Evolutionary conservation across 139 green algal genomes (phyloP).

Genomic region (Parachlorella kessleri): DNA sequence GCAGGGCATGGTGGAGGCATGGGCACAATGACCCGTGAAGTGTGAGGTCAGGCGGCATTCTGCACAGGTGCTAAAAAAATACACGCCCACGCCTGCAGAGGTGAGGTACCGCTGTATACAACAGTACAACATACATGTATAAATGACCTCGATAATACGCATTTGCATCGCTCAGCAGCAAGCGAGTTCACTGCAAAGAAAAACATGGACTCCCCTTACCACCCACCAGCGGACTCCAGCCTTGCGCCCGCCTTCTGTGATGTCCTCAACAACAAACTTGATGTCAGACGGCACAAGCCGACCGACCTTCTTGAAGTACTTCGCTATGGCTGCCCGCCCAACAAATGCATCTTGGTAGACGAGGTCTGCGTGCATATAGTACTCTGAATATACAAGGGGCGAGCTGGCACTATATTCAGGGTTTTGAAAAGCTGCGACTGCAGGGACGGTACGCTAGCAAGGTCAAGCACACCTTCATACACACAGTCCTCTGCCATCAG

Average conservation of each 20-base stretch:
- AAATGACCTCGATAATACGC: no score
- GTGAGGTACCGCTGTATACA: no score
- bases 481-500: conserved; percentile 67
- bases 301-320: conserved; percentile 67
- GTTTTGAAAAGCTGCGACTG: neutral
- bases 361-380: conserved; percentile 37
- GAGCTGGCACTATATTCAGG: neutral
- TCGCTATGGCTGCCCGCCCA: conserved; percentile 52
- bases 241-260: conserved; percentile 54
- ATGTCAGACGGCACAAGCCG: conserved; percentile 63
- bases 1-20: no score
- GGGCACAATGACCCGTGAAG: no score
- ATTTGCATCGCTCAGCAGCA: no score
- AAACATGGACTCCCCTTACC: no score
- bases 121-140: no score
- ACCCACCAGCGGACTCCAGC: conserved; percentile 76
- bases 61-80: no score
- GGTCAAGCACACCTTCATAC: conserved; percentile 40
- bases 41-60: no score
- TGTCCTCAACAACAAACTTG: conserved; percentile 78
- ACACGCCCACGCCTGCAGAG: no score
- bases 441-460: neutral
- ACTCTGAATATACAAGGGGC: neutral
- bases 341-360: conserved; percentile 77
- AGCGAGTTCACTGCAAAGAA: no score